Conservation (phyloP, 73 alveolate genomes). For the Paramecium sonneborni region DNA sequence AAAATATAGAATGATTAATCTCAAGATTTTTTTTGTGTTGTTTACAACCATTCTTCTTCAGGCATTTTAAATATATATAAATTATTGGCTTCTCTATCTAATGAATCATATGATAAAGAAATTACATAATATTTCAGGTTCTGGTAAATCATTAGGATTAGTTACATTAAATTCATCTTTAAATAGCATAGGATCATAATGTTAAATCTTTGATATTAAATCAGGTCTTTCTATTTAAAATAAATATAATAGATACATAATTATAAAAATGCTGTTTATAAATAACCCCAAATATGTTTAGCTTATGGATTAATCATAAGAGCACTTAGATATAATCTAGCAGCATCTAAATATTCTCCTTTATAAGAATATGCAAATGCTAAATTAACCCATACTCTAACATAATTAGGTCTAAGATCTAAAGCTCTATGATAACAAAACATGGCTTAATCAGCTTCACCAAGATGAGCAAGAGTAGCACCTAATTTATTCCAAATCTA, state of each 20-base stretch:
- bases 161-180: slow-evolving; percentile 71
- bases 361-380: slow-evolving; percentile 83
- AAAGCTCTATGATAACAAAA: slow-evolving; percentile 82
- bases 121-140: slow-evolving; percentile 59
- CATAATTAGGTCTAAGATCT: slow-evolving; percentile 88
- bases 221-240: slow-evolving; percentile 60
- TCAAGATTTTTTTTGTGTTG: not conserved
- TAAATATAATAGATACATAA: not conserved
- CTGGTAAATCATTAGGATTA: slow-evolving; percentile 72
- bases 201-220: slow-evolving; percentile 47
- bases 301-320: slow-evolving; percentile 85
- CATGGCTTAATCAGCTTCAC: slow-evolving; percentile 74
- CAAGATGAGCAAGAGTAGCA: slow-evolving; percentile 89
- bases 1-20: not conserved
- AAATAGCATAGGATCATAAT: slow-evolving; percentile 53
- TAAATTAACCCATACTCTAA: slow-evolving; percentile 89
- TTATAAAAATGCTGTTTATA: slow-evolving; percentile 69
- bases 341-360: slow-evolving; percentile 73
- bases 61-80: slow-evolving; percentile 25
- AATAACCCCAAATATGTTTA: slow-evolving; percentile 84
- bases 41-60: slow-evolving; percentile 30
- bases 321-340: slow-evolving; percentile 83
- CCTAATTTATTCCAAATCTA: slow-evolving; percentile 92
- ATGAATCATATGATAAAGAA: not conserved
- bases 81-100: slow-evolving; percentile 43